A percentile compares a stretch with the other conserved stretches of the same genome.
phyloP scores from a whole-genome alignment of 2,329 filamentous ascomycete genomes.

The Escovopsis sp. region DNA sequence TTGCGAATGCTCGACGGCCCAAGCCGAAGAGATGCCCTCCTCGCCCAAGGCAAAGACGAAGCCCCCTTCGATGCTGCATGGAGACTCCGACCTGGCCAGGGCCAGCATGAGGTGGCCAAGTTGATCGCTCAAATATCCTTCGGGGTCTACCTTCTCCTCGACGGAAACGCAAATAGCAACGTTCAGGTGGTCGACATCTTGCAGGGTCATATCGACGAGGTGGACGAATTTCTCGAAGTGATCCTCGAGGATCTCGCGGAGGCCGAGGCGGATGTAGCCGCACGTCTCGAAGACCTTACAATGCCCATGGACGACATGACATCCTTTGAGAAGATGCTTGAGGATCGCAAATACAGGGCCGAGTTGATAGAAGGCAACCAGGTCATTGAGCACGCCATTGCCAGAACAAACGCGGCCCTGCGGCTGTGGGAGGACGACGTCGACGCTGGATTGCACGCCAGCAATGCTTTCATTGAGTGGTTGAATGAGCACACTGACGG shows the following conservation, averaged over 20 bases:
- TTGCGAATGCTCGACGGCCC: constrained; percentile 40
- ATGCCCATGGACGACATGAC: constrained; percentile 69
- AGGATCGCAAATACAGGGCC: constrained; percentile 65
- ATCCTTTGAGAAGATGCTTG: constrained; percentile 76
- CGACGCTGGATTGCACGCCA: constrained; percentile 59
- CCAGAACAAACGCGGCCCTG: constrained; percentile 61
- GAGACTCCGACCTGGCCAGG: constrained; percentile 59
- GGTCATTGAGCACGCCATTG: constrained; percentile 77
- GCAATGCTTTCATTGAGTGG: constrained; percentile 62
- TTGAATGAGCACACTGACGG: constrained; percentile 49
- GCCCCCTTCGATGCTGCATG: constrained; percentile 59
- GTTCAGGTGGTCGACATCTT: constrained; percentile 77
- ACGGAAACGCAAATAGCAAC: constrained; percentile 77
- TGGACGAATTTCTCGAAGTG: constrained; percentile 79
- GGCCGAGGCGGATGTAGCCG: constrained; percentile 62
- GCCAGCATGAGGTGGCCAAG: constrained; percentile 79
- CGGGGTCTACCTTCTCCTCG: constrained; percentile 74
- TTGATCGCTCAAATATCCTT: constrained; percentile 86
- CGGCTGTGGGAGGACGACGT: constrained; percentile 68
- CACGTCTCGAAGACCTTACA: constrained; percentile 65
- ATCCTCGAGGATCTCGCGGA: constrained; percentile 73
- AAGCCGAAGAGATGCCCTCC: constrained; percentile 47
- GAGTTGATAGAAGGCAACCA: constrained; percentile 79
- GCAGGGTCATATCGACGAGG: constrained; percentile 82
- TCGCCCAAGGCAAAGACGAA: constrained; percentile 53